A percentile compares a stretch with the other conserved stretches of the same genome.
phyloP scores from a whole-genome alignment of 106 monocot genomes.

The Narthecium ossifragum region DNA sequence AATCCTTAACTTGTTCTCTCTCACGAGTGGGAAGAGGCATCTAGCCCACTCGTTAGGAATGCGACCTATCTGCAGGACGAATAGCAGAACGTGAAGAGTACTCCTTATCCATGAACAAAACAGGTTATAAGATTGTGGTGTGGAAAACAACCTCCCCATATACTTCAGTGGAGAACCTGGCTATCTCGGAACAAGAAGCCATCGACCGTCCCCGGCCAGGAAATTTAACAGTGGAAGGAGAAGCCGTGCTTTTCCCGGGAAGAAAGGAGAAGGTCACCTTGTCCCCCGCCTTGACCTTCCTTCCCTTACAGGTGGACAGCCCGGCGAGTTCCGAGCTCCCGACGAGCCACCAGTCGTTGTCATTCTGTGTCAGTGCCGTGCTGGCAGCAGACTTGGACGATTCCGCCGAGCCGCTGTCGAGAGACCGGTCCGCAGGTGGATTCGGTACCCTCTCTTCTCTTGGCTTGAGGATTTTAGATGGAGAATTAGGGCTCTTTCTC shows the following conservation, averaged over 20 bases:
- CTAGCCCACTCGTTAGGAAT: conserved; percentile 99
- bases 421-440: too few species aligned
- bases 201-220: conserved; percentile 21
- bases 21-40: conserved; percentile 66
- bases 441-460: too few species aligned
- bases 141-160: conserved; percentile 48
- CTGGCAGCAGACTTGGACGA: neutral
- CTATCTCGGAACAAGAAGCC: conserved; percentile 72
- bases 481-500: neutral
- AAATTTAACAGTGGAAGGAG: conserved; percentile 20
- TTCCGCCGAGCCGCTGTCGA: neutral
- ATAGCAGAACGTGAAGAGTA: too few species aligned
- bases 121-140: too few species aligned
- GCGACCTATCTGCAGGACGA: conserved; percentile 53
- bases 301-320: conserved; percentile 89
- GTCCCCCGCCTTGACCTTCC: conserved; percentile 52
- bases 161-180: conserved; percentile 63
- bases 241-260: neutral
- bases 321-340: conserved; percentile 56
- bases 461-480: too few species aligned
- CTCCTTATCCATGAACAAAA: too few species aligned
- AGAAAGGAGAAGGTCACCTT: conserved; percentile 67
- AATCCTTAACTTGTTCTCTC: conserved; percentile 49
- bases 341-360: conserved; percentile 66
- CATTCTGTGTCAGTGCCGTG: neutral